phyloP scores from a whole-genome alignment of 2,329 filamentous ascomycete species.

The Fusarium graminum region DNA sequence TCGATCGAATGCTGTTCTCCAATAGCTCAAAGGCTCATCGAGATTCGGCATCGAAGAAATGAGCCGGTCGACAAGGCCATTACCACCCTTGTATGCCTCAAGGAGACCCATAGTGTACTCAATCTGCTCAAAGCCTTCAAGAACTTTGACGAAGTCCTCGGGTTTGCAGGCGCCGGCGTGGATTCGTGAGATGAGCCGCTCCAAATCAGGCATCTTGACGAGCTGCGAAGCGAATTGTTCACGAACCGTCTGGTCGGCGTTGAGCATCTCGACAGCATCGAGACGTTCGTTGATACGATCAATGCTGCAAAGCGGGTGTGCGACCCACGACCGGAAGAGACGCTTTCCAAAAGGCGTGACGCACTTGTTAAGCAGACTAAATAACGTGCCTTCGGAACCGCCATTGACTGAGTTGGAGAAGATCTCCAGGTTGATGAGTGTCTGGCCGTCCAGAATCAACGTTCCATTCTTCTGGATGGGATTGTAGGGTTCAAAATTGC shows the following conservation, averaged over 20 bases:
- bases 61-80: slow-evolving; percentile 86
- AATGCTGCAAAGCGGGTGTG: slow-evolving; percentile 90
- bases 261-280: slow-evolving; percentile 93
- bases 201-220: slow-evolving; percentile 91
- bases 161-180: slow-evolving; percentile 92
- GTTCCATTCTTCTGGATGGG: slow-evolving; percentile 93
- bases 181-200: slow-evolving; percentile 92
- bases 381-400: slow-evolving; percentile 85
- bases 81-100: slow-evolving; percentile 77
- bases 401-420: slow-evolving; percentile 95
- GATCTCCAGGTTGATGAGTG: slow-evolving; percentile 96
- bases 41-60: slow-evolving; percentile 89
- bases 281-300: slow-evolving; percentile 91
- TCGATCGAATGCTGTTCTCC: slow-evolving; percentile 93
- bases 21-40: slow-evolving; percentile 78
- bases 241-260: slow-evolving; percentile 82
- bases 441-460: slow-evolving; percentile 93
- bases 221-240: slow-evolving; percentile 91
- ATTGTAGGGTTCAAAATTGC: slow-evolving; percentile 91
- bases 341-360: slow-evolving; percentile 98
- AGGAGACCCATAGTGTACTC: slow-evolving; percentile 92
- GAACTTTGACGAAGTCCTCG: slow-evolving; percentile 91
- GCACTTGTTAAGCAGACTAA: slow-evolving; percentile 90
- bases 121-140: slow-evolving; percentile 98
- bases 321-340: slow-evolving; percentile 96